Base-by-base conservation (phyloP, 1,284 basidiomycete species). In the Coniophora puteana region DNA sequence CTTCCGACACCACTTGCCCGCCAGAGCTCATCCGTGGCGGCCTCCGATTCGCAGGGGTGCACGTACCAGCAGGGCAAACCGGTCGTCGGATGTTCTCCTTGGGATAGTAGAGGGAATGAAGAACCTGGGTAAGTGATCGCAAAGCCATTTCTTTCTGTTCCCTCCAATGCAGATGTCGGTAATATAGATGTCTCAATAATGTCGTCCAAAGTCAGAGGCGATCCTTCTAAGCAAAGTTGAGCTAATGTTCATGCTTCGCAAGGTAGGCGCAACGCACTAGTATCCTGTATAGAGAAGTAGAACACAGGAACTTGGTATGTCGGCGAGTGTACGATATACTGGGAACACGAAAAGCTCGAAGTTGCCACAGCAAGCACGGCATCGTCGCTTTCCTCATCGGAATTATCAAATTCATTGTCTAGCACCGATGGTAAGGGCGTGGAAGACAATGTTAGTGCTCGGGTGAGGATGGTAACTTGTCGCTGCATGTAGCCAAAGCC, bases 41-140 rank as follows among this genome's bases (percentile, higher is more conserved):
- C 60, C 5, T 71, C 69, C 4, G 83, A 87, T 58, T 87, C 80
- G 56, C 89, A 93, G 6, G 89, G 89, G 55, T 93, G 89, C 29
- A 93, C 64, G 56, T 83, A 89, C 88, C 88, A 93, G 41, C 76
- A 81, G 10, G 83, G 80, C 7, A 67, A 78, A 13, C 78, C 81
- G 14, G 84, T 66, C 3, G 72, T 78, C 0, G 88, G 89, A 54
- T 92, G 89, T 44, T 93, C 89, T 13, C 85, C 87, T 51, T 89
- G 86, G 4, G 88, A 88, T 11, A 93, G 62, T 22, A 91, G 60
- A 13, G 89, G 86, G 52, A 89, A 84, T 2, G 74, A 59, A 0
- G 77, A 69, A 8, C 58, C 61, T 1, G 71, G 67, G 11, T 65
- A 58, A 21, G 70, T 71, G 32, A 87, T 55, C 12, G 74, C 76